Evolutionary conservation across 768 basidiomycete species (phyloP), one percentile per base, ranked within the genome.

Genomic region (Leccinum boreale): DNA sequence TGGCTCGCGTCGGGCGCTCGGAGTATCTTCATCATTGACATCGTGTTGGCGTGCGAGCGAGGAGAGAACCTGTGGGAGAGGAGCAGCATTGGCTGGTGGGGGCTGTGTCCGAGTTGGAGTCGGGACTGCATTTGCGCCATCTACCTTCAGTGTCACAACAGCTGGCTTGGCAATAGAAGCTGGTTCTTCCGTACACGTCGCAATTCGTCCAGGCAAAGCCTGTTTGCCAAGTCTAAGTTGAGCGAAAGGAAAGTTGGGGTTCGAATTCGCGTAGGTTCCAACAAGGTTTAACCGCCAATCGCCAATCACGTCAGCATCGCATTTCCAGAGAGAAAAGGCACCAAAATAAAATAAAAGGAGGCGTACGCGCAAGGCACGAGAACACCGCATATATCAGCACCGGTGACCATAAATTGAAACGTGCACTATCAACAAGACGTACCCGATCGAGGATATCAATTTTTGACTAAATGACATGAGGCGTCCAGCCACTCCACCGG

Each of bases 381-480:
- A 58, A 12, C 42, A 44, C 42, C 42, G 42, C 42, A 44, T 44
- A 67, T 73, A 67, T 73, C 51, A 71, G 60, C 51, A 58, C 58
- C 50, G 53, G 58, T 70, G 61, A 50, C 53, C 55, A 61, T 56
- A 61, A 55, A 51, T 53, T 57, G 61, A 57, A 55, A 63, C 58
- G 50, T 44, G 62, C 61, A 57, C 42, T 5, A 44, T 44, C 19
- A 42, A 68, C 57, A 66, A 65, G 68, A 77, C 81, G 55, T 70
- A 82, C 80, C 76, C 70, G 62, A 76, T 75, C 58, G 77, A 73
- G 65, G 65, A 68, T 61, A 78, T 75, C 58, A 81, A 56, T 55
- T 74, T 75, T 68, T 83, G 75, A 56, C 79, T 77, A 59, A 80
- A 81, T 59, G 75, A 75, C 64, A 85, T 68, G 61, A 85, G 75